A percentile compares a stretch with the other conserved stretches of the same genome.
phyloP scores from a whole-genome alignment of 2,329 filamentous ascomycete species.

The Clonostachys rosea region DNA sequence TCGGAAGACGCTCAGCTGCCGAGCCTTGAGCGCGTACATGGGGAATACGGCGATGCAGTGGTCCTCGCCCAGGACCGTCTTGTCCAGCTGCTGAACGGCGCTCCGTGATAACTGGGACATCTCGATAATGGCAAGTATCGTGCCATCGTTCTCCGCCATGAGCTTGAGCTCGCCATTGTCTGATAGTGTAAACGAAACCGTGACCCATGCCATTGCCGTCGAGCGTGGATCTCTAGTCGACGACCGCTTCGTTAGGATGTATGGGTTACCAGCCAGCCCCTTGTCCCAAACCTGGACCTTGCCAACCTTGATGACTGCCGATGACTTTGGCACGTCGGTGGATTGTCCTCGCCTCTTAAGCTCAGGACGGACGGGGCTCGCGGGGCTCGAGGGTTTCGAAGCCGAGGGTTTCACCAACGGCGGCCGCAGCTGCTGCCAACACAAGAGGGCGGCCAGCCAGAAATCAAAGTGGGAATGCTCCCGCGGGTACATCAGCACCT shows the following conservation, averaged over 20 bases:
- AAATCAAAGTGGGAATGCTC: conserved; percentile 65
- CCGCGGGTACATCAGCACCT: conserved; percentile 62
- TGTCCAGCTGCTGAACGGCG: conserved; percentile 85
- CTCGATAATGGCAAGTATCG: conserved; percentile 77
- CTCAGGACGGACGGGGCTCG: conserved; percentile 31
- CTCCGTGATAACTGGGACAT: conserved; percentile 84
- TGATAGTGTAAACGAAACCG: conserved; percentile 87
- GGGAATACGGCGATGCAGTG: conserved; percentile 95
- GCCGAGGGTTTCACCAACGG: conserved; percentile 48
- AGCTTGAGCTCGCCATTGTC: conserved; percentile 94
- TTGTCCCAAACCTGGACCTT: conserved; percentile 91
- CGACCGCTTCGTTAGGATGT: conserved; percentile 50
- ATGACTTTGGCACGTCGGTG: conserved; percentile 22
- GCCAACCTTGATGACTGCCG: conserved; percentile 90
- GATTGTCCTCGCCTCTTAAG: conserved; percentile 33
- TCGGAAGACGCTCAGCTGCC: conserved; percentile 70
- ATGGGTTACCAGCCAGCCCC: conserved; percentile 50
- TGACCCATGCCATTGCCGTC: conserved; percentile 66
- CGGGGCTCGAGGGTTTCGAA: conserved; percentile 23
- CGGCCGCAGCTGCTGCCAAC: conserved; percentile 73
- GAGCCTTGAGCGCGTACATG: conserved; percentile 75
- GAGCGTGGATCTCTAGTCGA: conserved; percentile 53
- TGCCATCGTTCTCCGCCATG: conserved; percentile 78
- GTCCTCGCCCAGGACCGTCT: conserved; percentile 86
- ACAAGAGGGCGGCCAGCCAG: conserved; percentile 76